Base-by-base conservation (phyloP, 2,329 filamentous ascomycete genomes). In the Diaporthe destruens region DNA sequence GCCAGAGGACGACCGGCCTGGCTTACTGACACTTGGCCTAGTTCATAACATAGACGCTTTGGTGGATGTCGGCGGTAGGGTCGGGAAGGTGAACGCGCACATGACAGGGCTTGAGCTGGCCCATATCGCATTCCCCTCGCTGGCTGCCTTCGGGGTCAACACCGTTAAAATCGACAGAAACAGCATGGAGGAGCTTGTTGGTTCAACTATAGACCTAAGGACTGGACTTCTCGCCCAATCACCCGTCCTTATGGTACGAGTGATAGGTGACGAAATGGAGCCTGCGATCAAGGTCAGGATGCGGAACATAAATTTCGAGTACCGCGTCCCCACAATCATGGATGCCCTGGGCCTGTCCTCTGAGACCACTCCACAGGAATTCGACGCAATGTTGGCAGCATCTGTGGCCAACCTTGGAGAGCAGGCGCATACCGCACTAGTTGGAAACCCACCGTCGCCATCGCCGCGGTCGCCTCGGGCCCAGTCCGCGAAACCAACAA, bases 241-340 rank as follows among this genome's bases (percentile, higher is more conserved):
- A 3, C 83, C 89, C 1, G 94, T 95, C 75, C 81, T 98, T 69
- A 98, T 97, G 91, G 90, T 93, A 73, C 90, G 96, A 65, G 93
- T 98, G 84, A 93, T 99, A 76, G 94, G 94, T 0, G 95, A 98
- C 79, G 96, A 98, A 80, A 94, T 97, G 83, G 96, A 98, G 75
- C 96, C 97, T 0, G 91, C 94, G 8, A 86, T 98, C 76, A 98
- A 97, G 80, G 81, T 98, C 72, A 97, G 97, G 80, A 84, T 98
- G 54, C 93, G 93, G 81, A 95, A 97, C 74, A 77, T 97, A 6
- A 92, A 91, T 73, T 82, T 94, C n/a, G 97, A 99, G 80, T 99
- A 99, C 80, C 92, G 92, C 20, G 93, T 98, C 5, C 89, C 94
- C 0, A 94, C 93, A 0, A 81, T 98, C 0, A 92, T 97, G 86